A percentile compares a stretch with the other conserved stretches of the same genome.
Evolutionary conservation across 768 basidiomycete species (phyloP).

Genomic region (Rhizopogon vinicolor): DNA sequence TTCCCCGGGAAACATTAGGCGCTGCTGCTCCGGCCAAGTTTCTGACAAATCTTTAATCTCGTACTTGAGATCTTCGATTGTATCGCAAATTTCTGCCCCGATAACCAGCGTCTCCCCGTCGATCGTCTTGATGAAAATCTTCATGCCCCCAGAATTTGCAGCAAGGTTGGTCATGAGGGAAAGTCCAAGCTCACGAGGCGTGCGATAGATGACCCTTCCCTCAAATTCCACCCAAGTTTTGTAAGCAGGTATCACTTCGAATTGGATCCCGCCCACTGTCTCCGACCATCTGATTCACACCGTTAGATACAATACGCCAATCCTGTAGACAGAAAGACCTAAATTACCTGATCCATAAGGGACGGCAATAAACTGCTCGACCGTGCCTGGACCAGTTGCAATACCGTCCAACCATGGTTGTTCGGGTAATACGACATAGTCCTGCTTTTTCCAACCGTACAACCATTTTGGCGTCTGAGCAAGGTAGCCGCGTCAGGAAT

Average conservation of each 20-base stretch:
- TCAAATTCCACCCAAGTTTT: not conserved
- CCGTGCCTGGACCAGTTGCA: conserved; percentile 16
- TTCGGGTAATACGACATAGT: conserved; percentile 12
- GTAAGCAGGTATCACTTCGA: conserved; percentile 1
- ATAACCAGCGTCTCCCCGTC: conserved; percentile 84
- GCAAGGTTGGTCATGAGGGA: not conserved
- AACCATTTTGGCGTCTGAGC: not conserved
- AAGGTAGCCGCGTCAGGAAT: not conserved
- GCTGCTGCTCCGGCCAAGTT: conserved; percentile 73
- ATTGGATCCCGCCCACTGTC: conserved; percentile 8
- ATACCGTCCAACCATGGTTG: conserved; percentile 14
- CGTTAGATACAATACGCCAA: not conserved
- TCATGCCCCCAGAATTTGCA: conserved; percentile 53
- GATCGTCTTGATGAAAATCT: conserved; percentile 76
- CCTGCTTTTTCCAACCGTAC: conserved; percentile 12
- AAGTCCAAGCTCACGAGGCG: not conserved
- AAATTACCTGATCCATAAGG: conserved; percentile 16
- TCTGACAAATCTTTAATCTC: conserved; percentile 74
- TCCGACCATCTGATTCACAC: not conserved
- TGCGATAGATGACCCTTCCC: not conserved
- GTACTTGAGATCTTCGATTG: conserved; percentile 77
- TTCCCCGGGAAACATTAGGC: conserved; percentile 83
- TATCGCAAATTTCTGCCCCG: conserved; percentile 82
- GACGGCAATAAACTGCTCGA: conserved; percentile 15
- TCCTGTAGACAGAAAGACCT: not conserved